These are phyloP conservation scores for Akanthomyces lecanii DNA, from an alignment of 2,329 filamentous ascomycete species.

Conservation along the genomic window DNA sequence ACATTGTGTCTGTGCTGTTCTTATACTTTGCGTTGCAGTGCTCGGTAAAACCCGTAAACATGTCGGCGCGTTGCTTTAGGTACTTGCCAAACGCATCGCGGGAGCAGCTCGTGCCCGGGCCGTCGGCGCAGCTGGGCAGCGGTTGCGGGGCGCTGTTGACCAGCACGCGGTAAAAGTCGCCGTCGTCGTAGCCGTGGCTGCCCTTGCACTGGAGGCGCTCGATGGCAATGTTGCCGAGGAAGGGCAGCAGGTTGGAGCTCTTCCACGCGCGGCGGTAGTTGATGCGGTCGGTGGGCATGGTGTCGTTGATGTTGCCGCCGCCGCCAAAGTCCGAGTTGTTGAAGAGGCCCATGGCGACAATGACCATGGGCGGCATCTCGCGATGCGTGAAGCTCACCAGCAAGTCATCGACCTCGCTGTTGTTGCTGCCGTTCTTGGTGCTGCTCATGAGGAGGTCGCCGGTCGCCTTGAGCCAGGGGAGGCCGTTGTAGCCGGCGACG, in stretches of 20 bases:
- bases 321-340: slow-evolving; percentile 59
- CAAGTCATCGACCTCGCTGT: slow-evolving; percentile 47
- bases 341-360: slow-evolving; percentile 65
- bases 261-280: slow-evolving; percentile 62
- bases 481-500: slow-evolving; percentile 54
- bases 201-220: slow-evolving; percentile 59
- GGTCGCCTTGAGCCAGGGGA: slow-evolving; percentile 64
- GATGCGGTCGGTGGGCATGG: slow-evolving; percentile 59
- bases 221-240: slow-evolving; percentile 62
- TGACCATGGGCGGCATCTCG: slow-evolving; percentile 62
- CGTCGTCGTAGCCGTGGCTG: slow-evolving; percentile 51
- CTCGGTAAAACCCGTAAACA: slow-evolving; percentile 38
- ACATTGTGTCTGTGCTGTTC: slow-evolving; percentile 33
- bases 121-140: slow-evolving; percentile 39
- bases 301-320: slow-evolving; percentile 51
- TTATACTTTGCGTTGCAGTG: slow-evolving; percentile 31
- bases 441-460: slow-evolving; percentile 42
- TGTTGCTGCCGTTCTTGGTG: slow-evolving; percentile 21
- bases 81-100: slow-evolving; percentile 35
- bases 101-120: slow-evolving; percentile 42
- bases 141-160: slow-evolving; percentile 42
- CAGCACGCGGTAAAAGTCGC: slow-evolving; percentile 45
- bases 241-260: slow-evolving; percentile 59
- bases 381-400: slow-evolving; percentile 67
- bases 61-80: slow-evolving; percentile 32